Evolutionary conservation across 345 rosid genomes (phyloP), one percentile per base, ranked within the genome.

Genomic region (Trapa bicornis): DNA sequence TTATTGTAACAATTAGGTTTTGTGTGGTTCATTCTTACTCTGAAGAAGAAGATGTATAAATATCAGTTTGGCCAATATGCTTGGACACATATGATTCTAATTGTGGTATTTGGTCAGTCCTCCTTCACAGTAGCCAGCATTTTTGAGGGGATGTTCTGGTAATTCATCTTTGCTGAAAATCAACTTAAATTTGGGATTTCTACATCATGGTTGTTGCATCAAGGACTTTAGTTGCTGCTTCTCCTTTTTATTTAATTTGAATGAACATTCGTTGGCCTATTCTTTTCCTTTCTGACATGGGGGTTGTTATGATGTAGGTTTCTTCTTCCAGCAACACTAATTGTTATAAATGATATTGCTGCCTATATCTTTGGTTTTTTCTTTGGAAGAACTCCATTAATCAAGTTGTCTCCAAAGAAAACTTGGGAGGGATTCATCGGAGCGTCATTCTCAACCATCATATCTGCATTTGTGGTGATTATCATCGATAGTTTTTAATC

Each of bases 401-500:
- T 94, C 81, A 89, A 91, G 80, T 82, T 94, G 71, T 91, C 97
- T 72, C 97, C 97, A 29, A 94, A 94, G 87, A 91, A 94, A 82
- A 94, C 97, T 60, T 94, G 97, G 99, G 99, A 94, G 70, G 99
- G 97, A 39, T 94, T 94, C 75, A 87, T 89, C 36, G 97, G 99
- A 72, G 99, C 95, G 47, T 91, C 96, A 70, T 80, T 94, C 61
- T 78, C 96, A 47, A 94, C 99, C 42, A 85, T 94, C 66, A 86
- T 86, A 74, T 86, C 95, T 75, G 97, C 99, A 39, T 91, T 91
- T 84, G 68, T 84, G 81, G 99, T 94, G 71, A 79, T 95, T 68
- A 50, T 38, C 3, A 15, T 41, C 70, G 53, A 37, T 17, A 65
- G 16, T 6, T 35, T 53, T 67, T n/a, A 17, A 38, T 32, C 35